A percentile compares a stretch with the other conserved stretches of the same genome.
These are phyloP conservation scores for Aureobasidium sp. DNA, from an alignment of 2,329 filamentous ascomycete species.

Conservation along the genomic window DNA sequence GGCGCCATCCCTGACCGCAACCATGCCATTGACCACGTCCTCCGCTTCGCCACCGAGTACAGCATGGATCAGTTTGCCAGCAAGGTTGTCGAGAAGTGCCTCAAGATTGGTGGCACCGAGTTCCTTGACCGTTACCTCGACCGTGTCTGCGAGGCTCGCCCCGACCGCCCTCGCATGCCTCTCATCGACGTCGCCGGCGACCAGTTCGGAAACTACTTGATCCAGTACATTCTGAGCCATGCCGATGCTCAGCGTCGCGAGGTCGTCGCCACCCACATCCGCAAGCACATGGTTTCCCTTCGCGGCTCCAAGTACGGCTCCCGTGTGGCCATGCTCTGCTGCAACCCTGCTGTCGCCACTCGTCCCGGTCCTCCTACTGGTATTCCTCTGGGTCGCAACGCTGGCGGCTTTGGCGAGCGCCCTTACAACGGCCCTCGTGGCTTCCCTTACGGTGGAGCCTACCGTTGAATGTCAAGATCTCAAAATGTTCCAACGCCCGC, in stretches of 20 bases:
- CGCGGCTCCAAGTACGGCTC: slow-evolving; percentile 98
- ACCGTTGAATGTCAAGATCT: not conserved
- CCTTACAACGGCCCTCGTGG: slow-evolving; percentile 1
- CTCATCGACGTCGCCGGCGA: slow-evolving; percentile 95
- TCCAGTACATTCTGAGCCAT: slow-evolving; percentile 93
- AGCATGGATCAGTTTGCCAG: slow-evolving; percentile 99
- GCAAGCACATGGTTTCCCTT: slow-evolving; percentile 98
- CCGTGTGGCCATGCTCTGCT: slow-evolving; percentile 96
- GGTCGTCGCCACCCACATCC: slow-evolving; percentile 84
- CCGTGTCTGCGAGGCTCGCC: slow-evolving; percentile 83
- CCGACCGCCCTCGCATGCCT: slow-evolving; percentile 88
- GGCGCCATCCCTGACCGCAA: slow-evolving; percentile 84
- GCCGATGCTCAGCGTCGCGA: slow-evolving; percentile 82
- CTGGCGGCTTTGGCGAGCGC: slow-evolving; percentile 13
- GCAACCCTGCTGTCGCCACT: slow-evolving; percentile 82
- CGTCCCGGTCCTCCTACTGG: slow-evolving; percentile 79
- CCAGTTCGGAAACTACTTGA: slow-evolving; percentile 96
- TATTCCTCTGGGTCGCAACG: slow-evolving; percentile 24
- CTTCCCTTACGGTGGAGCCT: slow-evolving; percentile 8
- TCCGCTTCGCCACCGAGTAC: slow-evolving; percentile 88
- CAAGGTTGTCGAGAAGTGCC: slow-evolving; percentile 97
- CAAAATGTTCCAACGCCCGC: not conserved
- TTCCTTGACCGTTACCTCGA: slow-evolving; percentile 90
- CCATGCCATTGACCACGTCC: slow-evolving; percentile 89
- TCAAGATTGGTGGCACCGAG: slow-evolving; percentile 88